These are phyloP conservation scores for Tagetes erecta DNA, from an alignment of 129 eudicot genomes.

Conservation along the genomic window DNA sequence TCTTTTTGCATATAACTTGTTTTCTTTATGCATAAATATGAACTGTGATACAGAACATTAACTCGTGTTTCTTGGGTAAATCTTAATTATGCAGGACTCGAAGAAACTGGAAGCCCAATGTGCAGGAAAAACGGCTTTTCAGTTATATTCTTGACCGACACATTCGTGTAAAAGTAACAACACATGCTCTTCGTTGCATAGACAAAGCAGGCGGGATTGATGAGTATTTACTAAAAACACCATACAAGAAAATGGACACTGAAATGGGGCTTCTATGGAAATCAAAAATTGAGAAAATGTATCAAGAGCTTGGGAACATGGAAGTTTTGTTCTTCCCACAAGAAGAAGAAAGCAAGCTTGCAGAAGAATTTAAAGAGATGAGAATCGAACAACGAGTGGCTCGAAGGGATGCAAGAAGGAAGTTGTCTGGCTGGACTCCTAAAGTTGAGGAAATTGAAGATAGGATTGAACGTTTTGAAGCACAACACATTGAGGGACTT, in stretches of 20 bases:
- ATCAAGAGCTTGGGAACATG: constrained; percentile 76
- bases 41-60: not conserved
- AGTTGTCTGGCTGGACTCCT: constrained; percentile 49
- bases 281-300: constrained; percentile 86
- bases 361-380: constrained; percentile 61
- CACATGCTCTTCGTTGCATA: constrained; percentile 90
- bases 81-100: constrained; percentile 51
- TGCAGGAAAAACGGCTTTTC: constrained; percentile 81
- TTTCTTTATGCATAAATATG: not conserved
- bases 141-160: constrained; percentile 87
- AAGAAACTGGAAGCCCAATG: constrained; percentile 94
- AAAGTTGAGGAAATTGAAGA: constrained; percentile 37
- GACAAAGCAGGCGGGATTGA: constrained; percentile 99
- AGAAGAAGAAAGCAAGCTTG: constrained; percentile 81
- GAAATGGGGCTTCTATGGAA: constrained; percentile 94
- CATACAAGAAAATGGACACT: constrained; percentile 91
- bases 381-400: constrained; percentile 49
- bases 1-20: not conserved
- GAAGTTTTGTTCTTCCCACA: constrained; percentile 76
- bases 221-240: constrained; percentile 89
- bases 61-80: constrained; percentile 3
- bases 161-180: constrained; percentile 80
- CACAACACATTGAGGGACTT: constrained; percentile 31
- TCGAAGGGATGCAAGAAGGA: constrained; percentile 63
- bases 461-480: constrained; percentile 38